Evolutionary conservation across 2,329 filamentous ascomycete species (phyloP), one percentile per base, ranked within the genome.

Genomic region (Pseudogymnoascus sp.): DNA sequence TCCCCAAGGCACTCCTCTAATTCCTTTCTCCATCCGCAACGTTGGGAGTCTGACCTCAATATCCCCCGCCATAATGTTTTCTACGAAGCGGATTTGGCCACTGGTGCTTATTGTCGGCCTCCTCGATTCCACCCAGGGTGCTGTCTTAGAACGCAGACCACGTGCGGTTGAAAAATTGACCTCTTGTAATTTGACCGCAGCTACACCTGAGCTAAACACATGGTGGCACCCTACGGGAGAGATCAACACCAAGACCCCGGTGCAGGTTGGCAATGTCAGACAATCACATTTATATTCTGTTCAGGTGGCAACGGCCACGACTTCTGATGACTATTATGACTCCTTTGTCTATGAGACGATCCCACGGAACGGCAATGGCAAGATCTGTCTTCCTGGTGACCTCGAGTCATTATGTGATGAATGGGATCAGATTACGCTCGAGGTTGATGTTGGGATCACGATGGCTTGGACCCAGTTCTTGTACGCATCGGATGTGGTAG

Each of bases 401-500:
- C 68, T 71, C 3, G 66, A 59, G 14, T 68, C 63, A 16, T 40
- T 50, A 8, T 67, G 62, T 31, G 68, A 63, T 3, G 67, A 64
- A 1, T 67, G 72, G 42, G 74, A 76, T 62, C 65, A 67, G 14
- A 68, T 75, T 61, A 69, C 68, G 4, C 72, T 75, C 56, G 74
- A 75, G 62, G 64, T 65, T 11, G 70, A 68, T 31, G 67, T 71
- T 44, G 69, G 71, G 44, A 68, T 72, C n/a, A 70, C 67, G 50
- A 75, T 75, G 74, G 72, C 70, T 5, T 75, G 74, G 73, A 70
- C 73, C n/a, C 72, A 74, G 63, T 76, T 72, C 61, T 66, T 72
- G 26, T 65, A 70, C 31, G 50, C 40, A 47, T 35, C 61, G 10
- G 70, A 74, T 40, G 64, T 67, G n/a, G 64, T 68, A 31, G 66